Percentiles rank a stretch among this genome's conserved stretches.
phyloP scores from a whole-genome alignment of 495 filamentous ascomycete species.

The Friedmanniomyces endolithicus region DNA sequence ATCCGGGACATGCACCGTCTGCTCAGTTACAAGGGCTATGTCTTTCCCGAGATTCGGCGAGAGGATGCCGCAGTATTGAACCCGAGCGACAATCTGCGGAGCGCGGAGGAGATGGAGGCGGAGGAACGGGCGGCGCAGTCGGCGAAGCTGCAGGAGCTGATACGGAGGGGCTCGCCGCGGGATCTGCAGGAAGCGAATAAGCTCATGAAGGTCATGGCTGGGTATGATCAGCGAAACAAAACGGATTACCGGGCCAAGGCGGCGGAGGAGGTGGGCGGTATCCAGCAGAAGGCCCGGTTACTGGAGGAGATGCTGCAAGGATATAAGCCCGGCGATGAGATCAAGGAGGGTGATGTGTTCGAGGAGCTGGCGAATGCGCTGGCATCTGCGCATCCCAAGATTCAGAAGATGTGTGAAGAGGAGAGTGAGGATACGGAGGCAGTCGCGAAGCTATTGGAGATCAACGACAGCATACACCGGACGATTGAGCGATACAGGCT shows the following conservation, averaged over 20 bases:
- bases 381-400: slow-evolving; percentile 92
- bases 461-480: slow-evolving; percentile 96
- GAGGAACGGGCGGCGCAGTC: slow-evolving; percentile 91
- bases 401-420: slow-evolving; percentile 98
- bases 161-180: slow-evolving; percentile 77
- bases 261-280: slow-evolving; percentile 83
- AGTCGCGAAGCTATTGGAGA: slow-evolving; percentile 86
- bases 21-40: slow-evolving; percentile 90
- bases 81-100: slow-evolving; percentile 90
- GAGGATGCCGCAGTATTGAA: slow-evolving; percentile 97
- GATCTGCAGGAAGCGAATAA: slow-evolving; percentile 93
- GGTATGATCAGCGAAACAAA: slow-evolving; percentile 85
- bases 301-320: slow-evolving; percentile 86
- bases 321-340: slow-evolving; percentile 66
- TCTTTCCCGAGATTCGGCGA: slow-evolving; percentile 77
- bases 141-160: slow-evolving; percentile 92
- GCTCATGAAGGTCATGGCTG: slow-evolving; percentile 98
- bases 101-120: slow-evolving; percentile 97
- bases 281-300: slow-evolving; percentile 83
- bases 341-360: slow-evolving; percentile 85
- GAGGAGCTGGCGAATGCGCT: slow-evolving; percentile 89
- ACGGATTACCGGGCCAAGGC: slow-evolving; percentile 97
- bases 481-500: slow-evolving; percentile 91
- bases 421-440: slow-evolving; percentile 94
- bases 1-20: slow-evolving; percentile 97